phyloP scores from a whole-genome alignment of 1,284 basidiomycete genomes.

The Wallemia mellicola region DNA sequence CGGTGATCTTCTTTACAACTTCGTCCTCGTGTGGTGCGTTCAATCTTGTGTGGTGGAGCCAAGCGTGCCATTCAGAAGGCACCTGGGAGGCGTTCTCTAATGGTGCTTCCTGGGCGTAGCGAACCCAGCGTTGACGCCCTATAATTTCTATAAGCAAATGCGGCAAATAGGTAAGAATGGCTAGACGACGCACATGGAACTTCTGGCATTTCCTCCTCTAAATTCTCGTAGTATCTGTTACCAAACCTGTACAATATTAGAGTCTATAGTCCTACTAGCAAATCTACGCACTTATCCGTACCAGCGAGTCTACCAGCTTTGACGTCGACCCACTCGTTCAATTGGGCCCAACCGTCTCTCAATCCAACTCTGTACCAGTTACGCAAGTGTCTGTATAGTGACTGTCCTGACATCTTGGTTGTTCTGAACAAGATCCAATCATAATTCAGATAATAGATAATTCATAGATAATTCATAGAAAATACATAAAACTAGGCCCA shows the following conservation, averaged over 20 bases:
- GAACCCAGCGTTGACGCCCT: conserved; percentile 84
- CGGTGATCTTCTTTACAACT: conserved; percentile 32
- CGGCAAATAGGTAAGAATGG: neutral
- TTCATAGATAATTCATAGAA: too few species aligned
- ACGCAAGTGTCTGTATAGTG: neutral
- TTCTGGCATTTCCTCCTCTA: conserved; percentile 42
- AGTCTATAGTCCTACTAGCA: neutral
- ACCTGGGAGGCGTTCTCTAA: conserved; percentile 46
- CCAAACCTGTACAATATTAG: conserved; percentile 33
- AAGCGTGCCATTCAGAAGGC: conserved; percentile 78
- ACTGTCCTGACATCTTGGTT: neutral
- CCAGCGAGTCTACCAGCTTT: neutral
- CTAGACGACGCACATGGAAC: conserved; percentile 31
- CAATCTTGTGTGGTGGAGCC: conserved; percentile 67
- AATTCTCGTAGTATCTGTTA: conserved; percentile 71
- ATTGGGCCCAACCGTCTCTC: neutral
- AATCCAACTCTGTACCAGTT: conserved; percentile 1
- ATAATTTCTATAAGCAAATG: neutral
- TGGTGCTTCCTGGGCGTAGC: conserved; percentile 39
- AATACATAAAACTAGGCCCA: conserved; percentile 1
- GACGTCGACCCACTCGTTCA: neutral
- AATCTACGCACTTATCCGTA: neutral
- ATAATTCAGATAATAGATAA: too few species aligned
- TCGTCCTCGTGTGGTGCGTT: conserved; percentile 44
- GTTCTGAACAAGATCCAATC: too few species aligned